Evolutionary conservation across 2,329 filamentous ascomycete genomes (phyloP).

Genomic region (Monosporascus sp.): DNA sequence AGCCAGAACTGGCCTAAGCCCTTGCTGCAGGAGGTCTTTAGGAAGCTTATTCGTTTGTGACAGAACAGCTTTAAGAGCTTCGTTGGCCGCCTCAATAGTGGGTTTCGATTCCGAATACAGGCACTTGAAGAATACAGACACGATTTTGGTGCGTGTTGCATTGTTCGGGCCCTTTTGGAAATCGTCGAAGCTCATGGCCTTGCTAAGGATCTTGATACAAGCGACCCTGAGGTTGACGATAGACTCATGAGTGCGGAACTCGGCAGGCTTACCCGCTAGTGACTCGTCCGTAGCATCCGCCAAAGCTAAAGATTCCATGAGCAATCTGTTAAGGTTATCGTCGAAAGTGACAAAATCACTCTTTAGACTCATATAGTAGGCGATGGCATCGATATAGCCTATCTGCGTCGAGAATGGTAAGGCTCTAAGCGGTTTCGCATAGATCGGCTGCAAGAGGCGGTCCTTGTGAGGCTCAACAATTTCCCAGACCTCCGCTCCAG

Average conservation of each 20-base stretch:
- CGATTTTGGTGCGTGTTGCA: constrained; percentile 64
- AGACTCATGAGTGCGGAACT: constrained; percentile 91
- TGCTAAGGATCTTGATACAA: constrained; percentile 87
- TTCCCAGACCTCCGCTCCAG: constrained; percentile 77
- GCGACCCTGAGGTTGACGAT: constrained; percentile 89
- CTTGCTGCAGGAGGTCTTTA: constrained; percentile 91
- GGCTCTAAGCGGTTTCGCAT: constrained; percentile 87
- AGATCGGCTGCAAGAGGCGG: constrained; percentile 82
- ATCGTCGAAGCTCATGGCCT: constrained; percentile 87
- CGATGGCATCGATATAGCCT: constrained; percentile 96
- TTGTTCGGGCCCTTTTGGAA: constrained; percentile 74
- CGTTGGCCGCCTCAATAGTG: constrained; percentile 90
- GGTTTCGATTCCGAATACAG: constrained; percentile 89
- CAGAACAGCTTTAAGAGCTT: constrained; percentile 81
- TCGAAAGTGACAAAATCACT: constrained; percentile 88
- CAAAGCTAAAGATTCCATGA: constrained; percentile 89
- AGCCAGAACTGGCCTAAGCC: constrained; percentile 88
- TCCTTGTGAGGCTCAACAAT: constrained; percentile 87
- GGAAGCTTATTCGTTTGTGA: constrained; percentile 86
- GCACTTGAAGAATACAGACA: constrained; percentile 96
- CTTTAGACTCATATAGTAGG: constrained; percentile 86
- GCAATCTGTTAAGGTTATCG: constrained; percentile 79
- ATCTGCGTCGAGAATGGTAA: constrained; percentile 94
- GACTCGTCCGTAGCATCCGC: constrained; percentile 94
- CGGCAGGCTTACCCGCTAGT: constrained; percentile 83